Evolutionary conservation across 2,329 filamentous ascomycete species (phyloP).

Genomic region (Fusarium tuaranense): DNA sequence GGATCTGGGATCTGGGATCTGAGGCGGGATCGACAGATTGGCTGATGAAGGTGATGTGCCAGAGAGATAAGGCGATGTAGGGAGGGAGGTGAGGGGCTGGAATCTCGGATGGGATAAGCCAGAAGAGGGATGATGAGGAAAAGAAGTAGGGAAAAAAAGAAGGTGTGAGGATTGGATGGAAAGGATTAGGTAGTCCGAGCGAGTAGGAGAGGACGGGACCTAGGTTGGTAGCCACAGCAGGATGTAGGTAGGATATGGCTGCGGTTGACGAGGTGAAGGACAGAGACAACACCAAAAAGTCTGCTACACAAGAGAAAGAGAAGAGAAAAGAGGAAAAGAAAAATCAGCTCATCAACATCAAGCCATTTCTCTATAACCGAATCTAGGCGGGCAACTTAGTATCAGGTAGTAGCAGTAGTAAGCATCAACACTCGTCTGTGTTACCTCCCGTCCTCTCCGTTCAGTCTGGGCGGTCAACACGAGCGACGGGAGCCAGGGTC

Average conservation of each 20-base stretch:
- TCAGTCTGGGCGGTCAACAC: constrained; percentile 31
- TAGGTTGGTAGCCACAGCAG: neutral
- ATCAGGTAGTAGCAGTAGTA: neutral
- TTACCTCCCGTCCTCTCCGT: constrained; percentile 8
- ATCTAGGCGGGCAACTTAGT: constrained; percentile 32
- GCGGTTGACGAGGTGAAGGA: constrained; percentile 35
- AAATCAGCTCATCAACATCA: constrained; percentile 23
- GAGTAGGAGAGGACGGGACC: neutral
- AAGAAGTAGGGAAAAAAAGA: constrained; percentile 5
- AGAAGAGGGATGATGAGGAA: constrained; percentile 1
- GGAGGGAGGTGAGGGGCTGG: constrained; percentile 21
- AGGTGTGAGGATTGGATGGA: constrained; percentile 1
- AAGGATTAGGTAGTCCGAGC: constrained; percentile 5
- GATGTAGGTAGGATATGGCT: neutral
- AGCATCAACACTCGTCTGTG: neutral
- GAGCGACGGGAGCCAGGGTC: constrained; percentile 15
- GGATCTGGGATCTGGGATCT: constrained; percentile 40
- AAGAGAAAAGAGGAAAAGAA: constrained; percentile 5
- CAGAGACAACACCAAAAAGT: constrained; percentile 9
- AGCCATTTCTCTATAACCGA: constrained; percentile 37
- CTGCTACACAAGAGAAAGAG: neutral
- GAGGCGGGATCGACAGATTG: constrained; percentile 38
- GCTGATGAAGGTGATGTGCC: constrained; percentile 17
- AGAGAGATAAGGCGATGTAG: constrained; percentile 33
- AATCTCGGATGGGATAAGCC: constrained; percentile 16